Conservation (phyloP, 2,329 filamentous ascomycete species). For the Lasiodiplodia theobromae region DNA sequence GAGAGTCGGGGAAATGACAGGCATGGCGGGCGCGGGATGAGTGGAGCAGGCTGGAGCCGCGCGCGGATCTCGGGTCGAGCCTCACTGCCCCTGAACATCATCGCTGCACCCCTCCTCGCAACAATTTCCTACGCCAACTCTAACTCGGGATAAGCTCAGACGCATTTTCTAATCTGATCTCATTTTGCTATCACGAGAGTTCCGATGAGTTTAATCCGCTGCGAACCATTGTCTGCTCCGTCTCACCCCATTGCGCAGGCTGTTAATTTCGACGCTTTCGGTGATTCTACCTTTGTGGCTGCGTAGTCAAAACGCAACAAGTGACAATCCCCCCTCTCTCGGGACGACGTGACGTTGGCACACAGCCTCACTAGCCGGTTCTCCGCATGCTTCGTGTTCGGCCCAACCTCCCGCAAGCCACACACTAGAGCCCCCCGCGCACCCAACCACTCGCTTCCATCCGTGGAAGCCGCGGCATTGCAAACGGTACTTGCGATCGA, state of each 20-base stretch:
- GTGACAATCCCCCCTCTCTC: background rate
- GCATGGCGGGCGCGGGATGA: constrained; percentile 14
- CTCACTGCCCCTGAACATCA: constrained; percentile 24
- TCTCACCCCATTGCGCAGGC: background rate
- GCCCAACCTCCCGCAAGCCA: constrained; percentile 17
- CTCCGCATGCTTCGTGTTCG: constrained; percentile 18
- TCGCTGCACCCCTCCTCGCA: background rate
- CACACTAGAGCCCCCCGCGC: background rate
- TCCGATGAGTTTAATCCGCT: background rate
- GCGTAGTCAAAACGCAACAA: background rate
- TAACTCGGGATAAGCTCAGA: background rate
- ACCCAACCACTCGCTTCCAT: background rate
- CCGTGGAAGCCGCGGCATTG: background rate
- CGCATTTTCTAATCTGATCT: background rate
- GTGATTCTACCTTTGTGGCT: background rate
- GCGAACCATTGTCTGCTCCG: background rate
- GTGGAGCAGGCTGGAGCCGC: constrained; percentile 10
- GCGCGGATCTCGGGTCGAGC: constrained; percentile 8
- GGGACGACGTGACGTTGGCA: background rate
- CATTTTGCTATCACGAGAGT: constrained; percentile 6
- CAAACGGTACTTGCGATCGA: background rate
- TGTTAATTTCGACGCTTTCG: background rate
- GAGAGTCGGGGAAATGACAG: constrained; percentile 17
- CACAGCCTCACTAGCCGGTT: background rate
- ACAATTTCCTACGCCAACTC: background rate